Base-by-base conservation (phyloP, 257 asterid species). In the Craterostigma plantagineum region DNA sequence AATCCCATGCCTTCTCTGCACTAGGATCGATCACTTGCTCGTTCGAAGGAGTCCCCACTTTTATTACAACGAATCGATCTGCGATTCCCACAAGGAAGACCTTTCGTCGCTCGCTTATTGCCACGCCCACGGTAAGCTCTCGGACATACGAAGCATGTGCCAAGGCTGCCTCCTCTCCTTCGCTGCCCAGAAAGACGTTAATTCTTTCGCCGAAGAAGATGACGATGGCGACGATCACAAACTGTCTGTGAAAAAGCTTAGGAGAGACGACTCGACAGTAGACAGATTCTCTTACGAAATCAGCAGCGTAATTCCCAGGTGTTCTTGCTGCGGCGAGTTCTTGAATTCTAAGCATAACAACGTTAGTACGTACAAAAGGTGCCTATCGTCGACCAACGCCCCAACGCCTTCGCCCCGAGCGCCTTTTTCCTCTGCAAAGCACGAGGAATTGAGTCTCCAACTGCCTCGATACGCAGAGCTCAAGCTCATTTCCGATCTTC, bases 321-420 rank as follows among this genome's bases (percentile, higher is more conserved):
- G 99, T 48, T 72, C 71, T 35, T 90, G 99, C 51, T 90, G 99
- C 50, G 94, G 86, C 35, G 94, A 90, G 60, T 59, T 59, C 43
- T n/a, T 71, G 54, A 77, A 71, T 51, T 17, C 42, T 38, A 70
- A 50, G 45, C 33, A 76, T 1, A 42, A 76, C 5, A 49, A n/a
- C 65, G 17, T n/a, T n/a, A n/a, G n/a, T n/a, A 82, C 60, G 42
- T 70, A 57, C 48, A 34, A 45, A 4, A 54, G 75, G 45, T 77
- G 52, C 45, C 13, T 61, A 7, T 79, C 99, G 59, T 77, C 60
- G 18, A 48, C 66, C 30, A 76, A 72, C 0, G 53, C 79, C 5
- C 70, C 96, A 3, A 73, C 93, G 50, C 93, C 91, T 4, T 61
- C 91, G 4, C 68, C 73, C 16, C 61, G 92, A 8, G 66, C 69